Base-by-base conservation (phyloP, 805 yeast genomes). In the Pichia scutulata region DNA sequence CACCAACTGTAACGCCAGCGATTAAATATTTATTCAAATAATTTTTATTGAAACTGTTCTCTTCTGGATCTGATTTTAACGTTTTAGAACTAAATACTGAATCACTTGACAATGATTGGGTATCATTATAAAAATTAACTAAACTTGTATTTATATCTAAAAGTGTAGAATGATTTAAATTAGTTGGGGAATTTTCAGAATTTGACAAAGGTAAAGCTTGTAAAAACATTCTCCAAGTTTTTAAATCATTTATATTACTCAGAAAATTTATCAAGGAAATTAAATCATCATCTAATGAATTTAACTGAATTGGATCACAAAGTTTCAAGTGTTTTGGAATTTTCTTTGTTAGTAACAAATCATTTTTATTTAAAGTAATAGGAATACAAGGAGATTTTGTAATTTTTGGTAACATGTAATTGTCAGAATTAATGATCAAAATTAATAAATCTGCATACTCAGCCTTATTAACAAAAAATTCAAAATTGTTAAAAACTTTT, bases 251-350 rank as follows among this genome's bases (percentile, higher is more conserved):
- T 16, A 65, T 49, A 41, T 59, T 60, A 7, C 59, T 56, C 9
- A 68, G 56, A 39, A 66, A 64, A 47, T 67, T 65, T 46, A 68
- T 65, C 47, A 68, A 55, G 1, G 51, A 51, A 57, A 67, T 60
- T 37, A 69, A 51, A 45, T 68, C 69, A 50, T 64, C 50, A 40
- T 61, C 52, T 5, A 64, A 47, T 1, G 67, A 57, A 36, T 56
- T 53, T 43, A 68, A 47, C 33, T 42, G 44, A 7, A 68, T 53
- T 1, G 72, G 71, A 39, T 66, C 60, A 51, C 71, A 67, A n/a
- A 69, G 54, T 62, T 60, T 59, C 53, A 61, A 47, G 14, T 53
- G 49, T 46, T 52, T 51, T 30, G 56, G 53, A 28, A 47, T 53
- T 54, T 41, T 53, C 2, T 43, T 36, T n/a, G 41, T 47, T 3